Conservation (phyloP, 2,329 filamentous ascomycete genomes). For the Fusarium sp. region DNA sequence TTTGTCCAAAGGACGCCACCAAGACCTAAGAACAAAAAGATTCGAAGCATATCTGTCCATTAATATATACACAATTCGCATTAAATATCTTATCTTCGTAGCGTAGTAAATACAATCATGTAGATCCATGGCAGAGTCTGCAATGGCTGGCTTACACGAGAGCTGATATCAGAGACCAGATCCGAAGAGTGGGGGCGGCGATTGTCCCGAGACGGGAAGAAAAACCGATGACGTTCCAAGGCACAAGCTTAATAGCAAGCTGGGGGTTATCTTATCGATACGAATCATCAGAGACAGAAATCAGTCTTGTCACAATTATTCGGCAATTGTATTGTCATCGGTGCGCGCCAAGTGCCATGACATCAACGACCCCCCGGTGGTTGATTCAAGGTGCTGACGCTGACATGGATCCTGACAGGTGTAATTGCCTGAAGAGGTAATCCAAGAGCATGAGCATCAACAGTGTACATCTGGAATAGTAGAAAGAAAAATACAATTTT, state of each 20-base stretch:
- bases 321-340: not conserved
- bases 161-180: not conserved
- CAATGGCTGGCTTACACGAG: not conserved
- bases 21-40: too few species aligned
- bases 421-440: not conserved
- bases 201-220: not conserved
- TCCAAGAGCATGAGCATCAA: not conserved
- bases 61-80: too few species aligned
- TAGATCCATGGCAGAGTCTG: not conserved
- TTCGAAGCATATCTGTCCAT: too few species aligned
- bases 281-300: not conserved
- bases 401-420: not conserved
- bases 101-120: too few species aligned
- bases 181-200: conserved; percentile 5
- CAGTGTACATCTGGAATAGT: not conserved
- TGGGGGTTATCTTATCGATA: conserved; percentile 4
- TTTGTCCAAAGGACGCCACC: too few species aligned
- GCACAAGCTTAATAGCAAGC: not conserved
- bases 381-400: conserved; percentile 11
- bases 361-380: conserved; percentile 11
- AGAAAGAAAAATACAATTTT: too few species aligned
- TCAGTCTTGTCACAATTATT: not conserved
- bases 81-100: too few species aligned
- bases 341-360: not conserved
- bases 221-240: not conserved